A percentile compares a stretch with the other conserved stretches of the same genome.
phyloP scores from a whole-genome alignment of 805 yeast genomes.

The Cyberlindnera sargentensis region DNA sequence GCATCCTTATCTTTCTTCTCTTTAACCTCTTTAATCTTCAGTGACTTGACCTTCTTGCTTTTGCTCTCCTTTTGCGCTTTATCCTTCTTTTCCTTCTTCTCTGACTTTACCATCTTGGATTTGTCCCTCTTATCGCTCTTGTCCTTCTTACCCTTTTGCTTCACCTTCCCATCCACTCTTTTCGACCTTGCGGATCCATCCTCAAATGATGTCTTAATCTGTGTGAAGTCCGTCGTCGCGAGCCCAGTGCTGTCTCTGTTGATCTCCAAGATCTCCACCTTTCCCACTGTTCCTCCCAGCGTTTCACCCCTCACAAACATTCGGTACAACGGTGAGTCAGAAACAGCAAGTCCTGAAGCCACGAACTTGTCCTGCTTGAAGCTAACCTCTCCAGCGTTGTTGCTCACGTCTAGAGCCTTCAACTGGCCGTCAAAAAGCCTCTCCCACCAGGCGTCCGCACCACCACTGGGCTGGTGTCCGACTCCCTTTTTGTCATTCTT shows the following conservation, averaged over 20 bases:
- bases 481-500: slow-evolving; percentile 87
- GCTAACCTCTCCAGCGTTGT: slow-evolving; percentile 29
- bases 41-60: slow-evolving; percentile 16
- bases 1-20: slow-evolving; percentile 9
- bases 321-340: slow-evolving; percentile 66
- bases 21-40: slow-evolving; percentile 21
- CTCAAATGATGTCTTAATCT: slow-evolving; percentile 13
- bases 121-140: slow-evolving; percentile 16
- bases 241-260: background rate
- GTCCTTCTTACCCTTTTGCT: slow-evolving; percentile 13
- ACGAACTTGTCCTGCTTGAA: slow-evolving; percentile 49
- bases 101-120: slow-evolving; percentile 19
- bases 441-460: slow-evolving; percentile 95
- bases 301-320: slow-evolving; percentile 89
- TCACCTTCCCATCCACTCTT: slow-evolving; percentile 11
- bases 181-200: background rate
- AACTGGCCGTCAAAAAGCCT: slow-evolving; percentile 89
- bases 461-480: slow-evolving; percentile 56
- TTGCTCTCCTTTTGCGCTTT: slow-evolving; percentile 19
- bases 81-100: slow-evolving; percentile 18
- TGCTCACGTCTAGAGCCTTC: slow-evolving; percentile 58
- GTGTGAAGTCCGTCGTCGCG: slow-evolving; percentile 2
- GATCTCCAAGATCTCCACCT: slow-evolving; percentile 18
- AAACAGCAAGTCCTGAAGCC: slow-evolving; percentile 40
- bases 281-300: slow-evolving; percentile 65